These are phyloP conservation scores for Medicago arabica DNA, from an alignment of 306 rosid species.

Conservation along the genomic window DNA sequence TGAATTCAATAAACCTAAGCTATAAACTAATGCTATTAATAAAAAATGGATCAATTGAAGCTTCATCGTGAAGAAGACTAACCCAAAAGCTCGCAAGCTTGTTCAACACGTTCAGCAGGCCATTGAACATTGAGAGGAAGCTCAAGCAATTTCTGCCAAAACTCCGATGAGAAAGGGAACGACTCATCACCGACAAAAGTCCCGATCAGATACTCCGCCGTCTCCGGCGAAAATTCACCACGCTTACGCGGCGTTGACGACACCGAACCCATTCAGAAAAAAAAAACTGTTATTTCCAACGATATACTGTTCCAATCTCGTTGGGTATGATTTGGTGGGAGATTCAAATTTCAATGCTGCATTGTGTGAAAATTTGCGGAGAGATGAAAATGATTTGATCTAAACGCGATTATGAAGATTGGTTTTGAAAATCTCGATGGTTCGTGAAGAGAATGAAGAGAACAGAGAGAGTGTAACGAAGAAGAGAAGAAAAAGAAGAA, in stretches of 20 bases:
- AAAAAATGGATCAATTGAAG: constrained; percentile 35
- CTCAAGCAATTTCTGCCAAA: constrained; percentile 90
- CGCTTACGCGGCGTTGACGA: constrained; percentile 88
- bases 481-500: constrained; percentile 11
- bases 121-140: constrained; percentile 81
- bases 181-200: constrained; percentile 82
- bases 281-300: constrained; percentile 27
- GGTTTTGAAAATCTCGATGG: constrained; percentile 39
- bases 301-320: constrained; percentile 46
- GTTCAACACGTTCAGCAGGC: constrained; percentile 72
- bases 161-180: constrained; percentile 87
- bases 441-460: constrained; percentile 32
- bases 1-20: constrained; percentile 1
- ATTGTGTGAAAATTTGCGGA: constrained; percentile 47
- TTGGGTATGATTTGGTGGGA: constrained; percentile 39
- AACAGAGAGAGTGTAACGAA: constrained; percentile 36
- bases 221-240: constrained; percentile 65
- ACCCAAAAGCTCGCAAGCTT: constrained; percentile 96
- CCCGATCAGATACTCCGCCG: constrained; percentile 91
- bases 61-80: constrained; percentile 32
- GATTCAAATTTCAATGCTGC: constrained; percentile 51
- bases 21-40: constrained; percentile 4
- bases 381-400: constrained; percentile 51
- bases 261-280: constrained; percentile 70
- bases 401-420: constrained; percentile 34